phyloP scores from a whole-genome alignment of 768 basidiomycete genomes.

The Suillus paluster region DNA sequence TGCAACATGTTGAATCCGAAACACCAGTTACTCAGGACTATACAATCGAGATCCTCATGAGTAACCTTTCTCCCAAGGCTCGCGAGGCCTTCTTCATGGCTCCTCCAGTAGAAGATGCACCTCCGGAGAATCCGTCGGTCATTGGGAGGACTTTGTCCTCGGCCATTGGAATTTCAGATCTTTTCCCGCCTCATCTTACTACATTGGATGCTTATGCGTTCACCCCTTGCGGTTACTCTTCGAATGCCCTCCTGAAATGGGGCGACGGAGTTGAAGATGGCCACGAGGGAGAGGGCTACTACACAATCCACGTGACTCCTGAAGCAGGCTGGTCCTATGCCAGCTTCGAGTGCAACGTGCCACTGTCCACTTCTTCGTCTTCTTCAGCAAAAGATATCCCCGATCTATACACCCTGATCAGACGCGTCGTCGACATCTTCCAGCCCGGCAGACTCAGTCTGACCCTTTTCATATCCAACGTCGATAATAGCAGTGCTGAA shows the following conservation, averaged over 20 bases:
- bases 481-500: conserved; percentile 46
- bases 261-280: conserved; percentile 33
- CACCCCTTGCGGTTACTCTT: conserved; percentile 93
- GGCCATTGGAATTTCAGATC: conserved; percentile 74
- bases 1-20: conserved; percentile 18
- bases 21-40: conserved; percentile 62
- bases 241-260: conserved; percentile 86
- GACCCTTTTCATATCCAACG: conserved; percentile 87
- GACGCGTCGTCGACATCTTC: conserved; percentile 91
- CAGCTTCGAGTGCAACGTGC: conserved; percentile 98
- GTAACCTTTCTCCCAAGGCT: conserved; percentile 77
- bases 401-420: conserved; percentile 79
- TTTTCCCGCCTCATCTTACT: conserved; percentile 82
- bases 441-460: conserved; percentile 84
- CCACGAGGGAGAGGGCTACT: conserved; percentile 81
- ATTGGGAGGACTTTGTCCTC: conserved; percentile 55
- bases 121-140: conserved; percentile 37
- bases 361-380: conserved; percentile 45
- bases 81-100: conserved; percentile 75
- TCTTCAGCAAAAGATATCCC: conserved; percentile 53
- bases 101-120: conserved; percentile 57
- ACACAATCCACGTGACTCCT: conserved; percentile 98
- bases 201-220: conserved; percentile 93
- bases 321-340: conserved; percentile 99
- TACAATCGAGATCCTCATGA: conserved; percentile 99